Evolutionary conservation across 176 grass and related monocot genomes (phyloP), one percentile per base, ranked within the genome.

Genomic region (Zoysia pacifica): DNA sequence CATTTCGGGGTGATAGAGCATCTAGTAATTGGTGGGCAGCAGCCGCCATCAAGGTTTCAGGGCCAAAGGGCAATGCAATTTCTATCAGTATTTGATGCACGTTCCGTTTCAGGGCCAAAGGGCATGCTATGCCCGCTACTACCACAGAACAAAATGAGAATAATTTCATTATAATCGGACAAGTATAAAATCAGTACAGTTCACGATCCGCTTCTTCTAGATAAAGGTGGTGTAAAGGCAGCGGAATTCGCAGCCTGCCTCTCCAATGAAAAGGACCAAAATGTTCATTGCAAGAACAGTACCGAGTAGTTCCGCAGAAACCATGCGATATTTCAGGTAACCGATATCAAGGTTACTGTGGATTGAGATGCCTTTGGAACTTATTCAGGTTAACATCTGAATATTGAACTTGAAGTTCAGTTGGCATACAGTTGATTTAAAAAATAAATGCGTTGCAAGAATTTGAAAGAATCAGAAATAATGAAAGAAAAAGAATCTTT

Each of bases 401-500:
- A 77, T 67, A 62, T 46, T 52, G 56, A 64, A 44, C 15, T 53
- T 86, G 67, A 68, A 67, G 39, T 78, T 89, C 73, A 68, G 73
- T 78, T 72, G 51, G 58, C 3, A 1, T 85, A 80, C 84, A 90
- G 37, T 76, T 43, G 64, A 58, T 83, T 76, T 58, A 9, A 35
- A 18, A 72, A 78, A 51, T 15, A 84, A 81, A 87, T 76, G 76
- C 68, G 72, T 61, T 87, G 71, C 56, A 87, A 82, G 82, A 87
- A 75, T 85, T 82, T 60, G 69, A 73, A 95, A 87, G 59, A 82
- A 89, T 81, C 59, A 14, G 69, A 90, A 95, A 83, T 48, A 86
- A 95, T 85, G 82, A 88, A 90, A 89, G 71, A 87, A 90, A 65
- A 83, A 28, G 28, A 82, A 80, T 82, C 39, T 78, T 81, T 81